Conservation (phyloP, 2,329 filamentous ascomycete genomes). For the Leptographium galeiforme region DNA sequence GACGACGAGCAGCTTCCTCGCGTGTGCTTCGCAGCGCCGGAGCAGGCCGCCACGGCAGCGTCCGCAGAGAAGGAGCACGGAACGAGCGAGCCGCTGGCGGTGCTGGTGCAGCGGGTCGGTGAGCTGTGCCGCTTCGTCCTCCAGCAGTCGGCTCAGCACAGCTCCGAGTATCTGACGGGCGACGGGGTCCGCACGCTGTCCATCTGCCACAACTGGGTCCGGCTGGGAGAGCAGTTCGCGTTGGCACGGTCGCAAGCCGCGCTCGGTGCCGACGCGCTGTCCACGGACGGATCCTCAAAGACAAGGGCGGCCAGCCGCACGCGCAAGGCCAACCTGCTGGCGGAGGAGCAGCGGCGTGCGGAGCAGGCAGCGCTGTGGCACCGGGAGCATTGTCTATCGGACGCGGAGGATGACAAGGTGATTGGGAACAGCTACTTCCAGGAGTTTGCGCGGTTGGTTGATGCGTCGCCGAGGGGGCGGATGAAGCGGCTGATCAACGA, state of each 20-base stretch:
- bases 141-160: conserved; percentile 11
- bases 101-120: conserved; percentile 12
- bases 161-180: conserved; percentile 11
- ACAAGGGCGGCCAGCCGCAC: background rate
- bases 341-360: background rate
- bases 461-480: conserved; percentile 18
- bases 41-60: background rate
- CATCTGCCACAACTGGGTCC: conserved; percentile 19
- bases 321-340: background rate
- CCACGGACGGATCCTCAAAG: background rate
- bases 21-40: conserved; percentile 16
- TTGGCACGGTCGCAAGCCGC: conserved; percentile 5
- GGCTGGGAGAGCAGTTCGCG: conserved; percentile 13
- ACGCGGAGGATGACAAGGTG: conserved; percentile 22
- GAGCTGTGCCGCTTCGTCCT: conserved; percentile 20
- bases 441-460: conserved; percentile 7
- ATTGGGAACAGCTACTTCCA: conserved; percentile 15
- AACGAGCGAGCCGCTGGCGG: background rate
- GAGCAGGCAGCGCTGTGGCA: conserved; percentile 18
- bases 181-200: conserved; percentile 18
- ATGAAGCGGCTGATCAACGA: conserved; percentile 35
- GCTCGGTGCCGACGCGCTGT: background rate
- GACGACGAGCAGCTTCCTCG: conserved; percentile 21
- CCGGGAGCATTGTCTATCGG: conserved; percentile 20
- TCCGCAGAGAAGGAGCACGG: background rate